Evolutionary conservation across 2,329 filamentous ascomycete genomes (phyloP), one percentile per base, ranked within the genome.

Genomic region (Piedraia hortae): DNA sequence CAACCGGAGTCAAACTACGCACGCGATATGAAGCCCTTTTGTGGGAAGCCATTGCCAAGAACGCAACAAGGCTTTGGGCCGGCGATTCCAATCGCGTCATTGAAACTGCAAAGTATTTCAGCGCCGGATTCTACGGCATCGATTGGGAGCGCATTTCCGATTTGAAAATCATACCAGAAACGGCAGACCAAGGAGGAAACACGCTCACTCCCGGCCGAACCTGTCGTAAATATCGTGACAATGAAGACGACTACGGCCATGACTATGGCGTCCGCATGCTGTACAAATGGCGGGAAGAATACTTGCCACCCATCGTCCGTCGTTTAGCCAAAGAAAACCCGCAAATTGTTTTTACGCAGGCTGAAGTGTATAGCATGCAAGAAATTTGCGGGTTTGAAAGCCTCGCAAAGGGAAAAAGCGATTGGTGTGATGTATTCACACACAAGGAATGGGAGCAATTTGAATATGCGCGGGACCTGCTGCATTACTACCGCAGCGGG

Each of bases 311-410:
- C 8, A 55, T 62, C 18, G 42, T 46, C 16, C 26, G 44, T 8
- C 45, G 57, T 10, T 37, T 63, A 4, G 31, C 34, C 1, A 29
- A 45, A 4, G 41, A 51, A n/a, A 50, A 48, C 14, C 41, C 50
- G 3, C 43, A 38, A 2, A 40, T 59, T 17, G 22, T 34, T 8
- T 48, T 59, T 25, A 44, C 39, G 0, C 43, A 50, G 20, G 32
- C 43, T 3, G 57, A 63, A 24, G 37, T 63, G 16, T 64, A 54
- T 32, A 47, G 51, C 26, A 63, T 64, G 59, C 59, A 63, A 35
- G 57, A 63, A 31, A 53, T 62, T 44, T 64, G 59, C 34, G 59
- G 56, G 1, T 65, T 63, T 29, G 60, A 64, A 36, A 57, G 46
- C 0, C 49, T 55, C 2, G 51, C 53, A 0, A 47, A 53, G 25